These are phyloP conservation scores for Wallacemonas sp. DNA, from an alignment of 208 protist genomes.

Conservation along the genomic window DNA sequence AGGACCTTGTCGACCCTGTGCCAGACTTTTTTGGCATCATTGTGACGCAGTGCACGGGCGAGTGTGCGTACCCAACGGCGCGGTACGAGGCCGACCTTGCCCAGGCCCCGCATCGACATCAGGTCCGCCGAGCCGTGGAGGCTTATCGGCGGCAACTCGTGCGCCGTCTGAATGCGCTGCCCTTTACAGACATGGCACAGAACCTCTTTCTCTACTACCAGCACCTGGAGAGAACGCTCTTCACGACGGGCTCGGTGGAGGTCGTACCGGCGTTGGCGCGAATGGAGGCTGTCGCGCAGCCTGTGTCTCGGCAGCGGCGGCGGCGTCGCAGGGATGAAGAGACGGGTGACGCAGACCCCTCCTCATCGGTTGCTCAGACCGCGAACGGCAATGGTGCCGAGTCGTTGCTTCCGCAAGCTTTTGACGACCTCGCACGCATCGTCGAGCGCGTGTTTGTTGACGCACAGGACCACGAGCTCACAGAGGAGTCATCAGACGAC, in stretches of 20 bases:
- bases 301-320: too few species aligned
- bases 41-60: constrained; percentile 68
- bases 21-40: constrained; percentile 78
- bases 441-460: not conserved
- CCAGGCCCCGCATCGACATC: not conserved
- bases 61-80: constrained; percentile 28
- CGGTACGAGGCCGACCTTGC: constrained; percentile 18
- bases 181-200: not conserved
- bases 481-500: not conserved
- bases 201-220: constrained; percentile 7
- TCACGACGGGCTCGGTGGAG: not conserved
- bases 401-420: not conserved
- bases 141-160: constrained; percentile 9
- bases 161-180: not conserved
- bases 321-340: too few species aligned
- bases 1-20: not conserved
- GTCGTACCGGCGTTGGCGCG: not conserved
- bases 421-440: not conserved
- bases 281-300: too few species aligned
- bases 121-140: not conserved
- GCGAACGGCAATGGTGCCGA: not conserved
- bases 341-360: too few species aligned
- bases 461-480: not conserved
- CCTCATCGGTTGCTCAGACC: too few species aligned
- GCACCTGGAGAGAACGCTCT: not conserved